phyloP scores from a whole-genome alignment of 2,329 filamentous ascomycete genomes.

The Chrysosphaeria jannelii region DNA sequence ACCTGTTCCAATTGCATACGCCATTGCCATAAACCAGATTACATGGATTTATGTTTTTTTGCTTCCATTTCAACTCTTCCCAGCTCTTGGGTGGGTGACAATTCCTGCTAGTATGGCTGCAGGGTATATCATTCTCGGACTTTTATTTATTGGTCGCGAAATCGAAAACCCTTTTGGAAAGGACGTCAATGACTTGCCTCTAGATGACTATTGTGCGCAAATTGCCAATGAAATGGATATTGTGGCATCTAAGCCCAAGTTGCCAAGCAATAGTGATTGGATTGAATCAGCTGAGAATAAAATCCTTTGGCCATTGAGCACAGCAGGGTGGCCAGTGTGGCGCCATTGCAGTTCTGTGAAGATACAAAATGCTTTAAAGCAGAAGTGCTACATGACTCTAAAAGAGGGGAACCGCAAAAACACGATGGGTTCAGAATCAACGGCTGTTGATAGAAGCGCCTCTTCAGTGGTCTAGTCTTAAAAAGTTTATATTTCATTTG shows the following conservation, averaged over 20 bases:
- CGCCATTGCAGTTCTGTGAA: slow-evolving; percentile 14
- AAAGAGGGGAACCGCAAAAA: too few species aligned
- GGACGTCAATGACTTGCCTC: slow-evolving; percentile 35
- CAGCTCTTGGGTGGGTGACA: slow-evolving; percentile 28
- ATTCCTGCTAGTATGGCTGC: slow-evolving; percentile 34
- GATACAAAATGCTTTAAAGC: too few species aligned
- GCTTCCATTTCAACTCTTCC: slow-evolving; percentile 39
- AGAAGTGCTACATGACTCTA: too few species aligned
- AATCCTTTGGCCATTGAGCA: slow-evolving; percentile 13
- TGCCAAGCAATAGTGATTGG: slow-evolving; percentile 12
- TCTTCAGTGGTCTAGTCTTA: too few species aligned
- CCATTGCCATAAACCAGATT: slow-evolving; percentile 45
- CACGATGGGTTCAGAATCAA: too few species aligned
- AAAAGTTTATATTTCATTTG: too few species aligned
- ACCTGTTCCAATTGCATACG: slow-evolving; percentile 40
- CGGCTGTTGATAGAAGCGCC: too few species aligned
- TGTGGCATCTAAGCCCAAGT: slow-evolving; percentile 21
- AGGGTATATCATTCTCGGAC: slow-evolving; percentile 42
- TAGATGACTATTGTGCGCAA: slow-evolving; percentile 33
- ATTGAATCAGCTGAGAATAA: slow-evolving; percentile 10
- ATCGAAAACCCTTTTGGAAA: slow-evolving; percentile 40
- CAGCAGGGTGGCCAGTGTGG: slow-evolving; percentile 16
- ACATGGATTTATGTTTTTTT: slow-evolving; percentile 44
- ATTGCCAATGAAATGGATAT: slow-evolving; percentile 32
- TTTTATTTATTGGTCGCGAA: slow-evolving; percentile 33